A percentile compares a stretch with the other conserved stretches of the same genome.
Conservation (phyloP, 805 yeast species). For the Wickerhamiella siamensis region DNA sequence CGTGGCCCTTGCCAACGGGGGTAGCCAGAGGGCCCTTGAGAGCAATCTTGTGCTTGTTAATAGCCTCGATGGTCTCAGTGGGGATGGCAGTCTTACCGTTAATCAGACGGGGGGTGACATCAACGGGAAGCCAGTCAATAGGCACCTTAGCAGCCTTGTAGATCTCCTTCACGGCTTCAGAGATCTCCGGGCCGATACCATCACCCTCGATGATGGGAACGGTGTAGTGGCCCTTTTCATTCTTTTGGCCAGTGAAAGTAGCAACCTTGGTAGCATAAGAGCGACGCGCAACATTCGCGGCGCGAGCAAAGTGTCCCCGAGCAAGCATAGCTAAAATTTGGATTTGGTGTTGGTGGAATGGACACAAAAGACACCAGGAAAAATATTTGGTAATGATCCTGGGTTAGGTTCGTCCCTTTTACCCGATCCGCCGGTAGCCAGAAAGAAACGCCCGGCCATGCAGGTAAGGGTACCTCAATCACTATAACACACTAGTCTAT, state of each 20-base stretch:
- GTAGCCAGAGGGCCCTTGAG: slow-evolving; percentile 97
- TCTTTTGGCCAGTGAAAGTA: slow-evolving; percentile 28
- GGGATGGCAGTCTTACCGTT: slow-evolving; percentile 92
- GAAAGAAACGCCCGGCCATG: too few relatives aligned
- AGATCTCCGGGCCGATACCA: slow-evolving; percentile 94
- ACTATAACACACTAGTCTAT: neutral
- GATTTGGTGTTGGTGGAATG: neutral
- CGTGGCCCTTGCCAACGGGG: slow-evolving; percentile 98
- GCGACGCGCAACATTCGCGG: slow-evolving; percentile 7
- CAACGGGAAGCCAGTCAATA: slow-evolving; percentile 92
- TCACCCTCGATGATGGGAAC: slow-evolving; percentile 98
- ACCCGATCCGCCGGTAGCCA: neutral
- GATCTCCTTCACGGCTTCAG: slow-evolving; percentile 84
- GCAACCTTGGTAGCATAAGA: slow-evolving; percentile 27
- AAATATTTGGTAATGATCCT: neutral
- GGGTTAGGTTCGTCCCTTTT: neutral
- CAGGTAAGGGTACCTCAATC: neutral
- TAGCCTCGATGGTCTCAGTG: slow-evolving; percentile 77
- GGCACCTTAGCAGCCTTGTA: slow-evolving; percentile 92
- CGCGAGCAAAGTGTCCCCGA: slow-evolving; percentile 1
- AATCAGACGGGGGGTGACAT: slow-evolving; percentile 83
- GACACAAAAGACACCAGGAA: neutral
- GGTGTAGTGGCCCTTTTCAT: slow-evolving; percentile 57
- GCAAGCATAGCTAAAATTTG: slow-evolving; percentile 1
- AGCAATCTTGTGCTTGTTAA: slow-evolving; percentile 86